Evolutionary conservation across 2,329 filamentous ascomycete genomes (phyloP).

Genomic region (Fusarium sp.): DNA sequence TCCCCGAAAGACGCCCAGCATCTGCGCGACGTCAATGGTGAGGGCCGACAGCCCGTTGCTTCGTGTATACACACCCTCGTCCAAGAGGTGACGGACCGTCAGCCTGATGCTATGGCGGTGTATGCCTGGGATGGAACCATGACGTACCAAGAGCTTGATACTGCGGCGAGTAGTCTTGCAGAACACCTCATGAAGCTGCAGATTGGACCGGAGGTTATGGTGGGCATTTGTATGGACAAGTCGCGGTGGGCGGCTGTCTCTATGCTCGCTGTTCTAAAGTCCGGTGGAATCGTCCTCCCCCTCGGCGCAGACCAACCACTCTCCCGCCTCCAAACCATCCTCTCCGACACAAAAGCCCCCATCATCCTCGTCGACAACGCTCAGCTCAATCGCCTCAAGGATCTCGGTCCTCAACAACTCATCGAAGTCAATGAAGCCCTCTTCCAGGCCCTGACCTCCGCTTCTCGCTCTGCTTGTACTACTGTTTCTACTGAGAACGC

Average conservation of each 20-base stretch:
- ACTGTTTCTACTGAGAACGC: not conserved
- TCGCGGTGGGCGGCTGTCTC: not conserved
- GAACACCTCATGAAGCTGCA: not conserved
- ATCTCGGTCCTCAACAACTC: not conserved
- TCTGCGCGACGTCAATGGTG: not conserved
- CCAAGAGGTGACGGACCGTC: not conserved
- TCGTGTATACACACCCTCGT: not conserved
- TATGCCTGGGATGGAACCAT: not conserved
- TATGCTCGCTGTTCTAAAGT: not conserved
- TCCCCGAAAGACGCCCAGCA: not conserved
- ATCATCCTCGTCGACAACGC: not conserved
- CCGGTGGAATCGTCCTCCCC: not conserved
- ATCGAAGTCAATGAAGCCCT: not conserved
- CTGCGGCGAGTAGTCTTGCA: not conserved
- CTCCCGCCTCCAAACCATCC: not conserved
- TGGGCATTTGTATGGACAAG: slow-evolving; percentile 8
- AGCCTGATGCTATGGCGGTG: not conserved
- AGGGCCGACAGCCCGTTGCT: not conserved
- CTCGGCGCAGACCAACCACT: not conserved
- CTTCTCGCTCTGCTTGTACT: not conserved
- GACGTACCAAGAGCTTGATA: not conserved
- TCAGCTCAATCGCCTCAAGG: not conserved
- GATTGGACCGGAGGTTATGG: not conserved
- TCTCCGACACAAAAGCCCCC: not conserved
- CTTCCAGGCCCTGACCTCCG: not conserved